Conservation (phyloP, 169 alveolate genomes). For the Cryptosporidium ubiquitum region DNA sequence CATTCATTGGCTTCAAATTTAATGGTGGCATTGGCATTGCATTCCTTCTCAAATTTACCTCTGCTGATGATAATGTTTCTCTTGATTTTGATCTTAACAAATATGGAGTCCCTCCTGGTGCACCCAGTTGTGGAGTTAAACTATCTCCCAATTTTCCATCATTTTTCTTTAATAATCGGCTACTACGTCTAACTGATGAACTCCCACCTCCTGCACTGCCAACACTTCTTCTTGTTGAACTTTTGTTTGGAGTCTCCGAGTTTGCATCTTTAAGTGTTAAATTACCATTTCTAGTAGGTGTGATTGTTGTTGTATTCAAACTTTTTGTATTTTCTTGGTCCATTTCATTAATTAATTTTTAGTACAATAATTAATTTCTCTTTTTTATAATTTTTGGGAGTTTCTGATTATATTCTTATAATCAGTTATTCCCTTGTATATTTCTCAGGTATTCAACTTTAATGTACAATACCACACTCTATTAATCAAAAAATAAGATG, state of each 20-base stretch:
- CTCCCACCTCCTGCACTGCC: conserved; percentile 21
- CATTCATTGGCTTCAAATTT: conserved; percentile 14
- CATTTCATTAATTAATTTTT: conserved; percentile 29
- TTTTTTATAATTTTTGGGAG: neutral
- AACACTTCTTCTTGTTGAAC: neutral
- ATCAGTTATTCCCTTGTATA: neutral
- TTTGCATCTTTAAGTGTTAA: neutral
- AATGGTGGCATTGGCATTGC: conserved; percentile 56
- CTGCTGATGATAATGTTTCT: conserved; percentile 2
- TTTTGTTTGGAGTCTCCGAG: conserved; percentile 28
- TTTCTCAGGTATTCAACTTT: neutral
- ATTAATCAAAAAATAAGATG: too few relatives aligned
- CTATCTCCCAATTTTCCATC: neutral
- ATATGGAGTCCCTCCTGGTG: conserved; percentile 73
- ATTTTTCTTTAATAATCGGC: neutral
- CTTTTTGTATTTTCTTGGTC: conserved; percentile 38
- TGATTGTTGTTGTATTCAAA: neutral
- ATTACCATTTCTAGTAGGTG: conserved; percentile 21
- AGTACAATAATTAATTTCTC: neutral
- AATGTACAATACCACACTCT: neutral
- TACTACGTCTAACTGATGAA: conserved; percentile 27
- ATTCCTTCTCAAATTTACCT: neutral
- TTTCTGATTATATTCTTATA: neutral
- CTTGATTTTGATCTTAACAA: conserved; percentile 50
- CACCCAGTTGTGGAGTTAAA: conserved; percentile 43